phyloP scores from a whole-genome alignment of 257 asterid genomes.

The Solanum arcanum region DNA sequence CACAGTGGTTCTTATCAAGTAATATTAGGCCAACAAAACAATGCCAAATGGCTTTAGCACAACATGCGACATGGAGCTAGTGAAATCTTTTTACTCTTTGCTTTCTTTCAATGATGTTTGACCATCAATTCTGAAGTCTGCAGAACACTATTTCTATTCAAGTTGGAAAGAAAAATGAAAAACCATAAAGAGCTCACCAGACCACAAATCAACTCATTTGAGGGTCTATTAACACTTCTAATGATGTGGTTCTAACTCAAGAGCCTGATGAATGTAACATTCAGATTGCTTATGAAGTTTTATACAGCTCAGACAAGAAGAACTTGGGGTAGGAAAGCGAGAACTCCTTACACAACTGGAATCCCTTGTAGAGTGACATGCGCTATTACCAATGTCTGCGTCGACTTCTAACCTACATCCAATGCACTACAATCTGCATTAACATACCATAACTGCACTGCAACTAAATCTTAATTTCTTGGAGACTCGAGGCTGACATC shows the following conservation, averaged over 20 bases:
- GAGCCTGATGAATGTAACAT: background rate
- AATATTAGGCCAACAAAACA: background rate
- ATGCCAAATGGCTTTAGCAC: background rate
- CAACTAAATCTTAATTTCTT: background rate
- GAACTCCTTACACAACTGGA: background rate
- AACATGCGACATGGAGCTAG: background rate
- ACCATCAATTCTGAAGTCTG: background rate
- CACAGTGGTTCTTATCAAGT: background rate
- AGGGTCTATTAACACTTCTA: background rate
- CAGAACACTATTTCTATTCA: background rate
- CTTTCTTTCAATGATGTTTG: background rate
- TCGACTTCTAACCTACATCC: background rate
- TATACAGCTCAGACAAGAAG: background rate
- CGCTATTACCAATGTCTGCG: background rate
- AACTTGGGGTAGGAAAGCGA: background rate
- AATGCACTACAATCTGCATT: background rate
- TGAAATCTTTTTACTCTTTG: background rate
- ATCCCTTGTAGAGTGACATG: background rate
- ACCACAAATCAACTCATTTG: background rate
- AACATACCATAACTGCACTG: background rate
- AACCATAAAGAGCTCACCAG: background rate
- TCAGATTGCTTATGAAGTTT: background rate
- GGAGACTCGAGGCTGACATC: background rate
- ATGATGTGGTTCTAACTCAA: background rate
- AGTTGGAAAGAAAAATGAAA: background rate